These are phyloP conservation scores for Echeveria elegans DNA, from an alignment of 164 flowering plant species.

Conservation along the genomic window DNA sequence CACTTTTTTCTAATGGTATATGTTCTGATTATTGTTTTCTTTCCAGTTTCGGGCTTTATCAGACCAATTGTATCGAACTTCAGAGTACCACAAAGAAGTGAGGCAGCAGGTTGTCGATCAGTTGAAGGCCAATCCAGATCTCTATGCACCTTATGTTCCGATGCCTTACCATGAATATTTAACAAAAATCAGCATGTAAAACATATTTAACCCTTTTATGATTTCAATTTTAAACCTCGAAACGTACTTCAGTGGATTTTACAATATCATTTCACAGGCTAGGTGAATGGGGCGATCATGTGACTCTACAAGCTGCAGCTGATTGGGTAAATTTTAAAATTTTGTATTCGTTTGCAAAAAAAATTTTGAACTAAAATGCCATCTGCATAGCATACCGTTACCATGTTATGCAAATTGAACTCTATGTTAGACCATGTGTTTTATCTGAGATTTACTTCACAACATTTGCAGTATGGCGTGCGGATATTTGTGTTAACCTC, in stretches of 20 bases:
- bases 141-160: not conserved
- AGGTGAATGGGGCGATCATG: slow-evolving; percentile 3
- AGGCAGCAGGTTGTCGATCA: not conserved
- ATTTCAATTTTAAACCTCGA: not conserved
- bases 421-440: no score
- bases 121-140: not conserved
- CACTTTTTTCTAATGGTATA: not conserved
- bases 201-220: not conserved
- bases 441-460: not conserved
- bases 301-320: not conserved
- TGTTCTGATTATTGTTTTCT: slow-evolving; percentile 8
- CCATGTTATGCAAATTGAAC: no score
- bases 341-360: not conserved
- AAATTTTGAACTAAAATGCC: no score
- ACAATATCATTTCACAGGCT: not conserved
- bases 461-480: not conserved
- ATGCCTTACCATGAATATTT: not conserved
- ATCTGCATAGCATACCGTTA: no score
- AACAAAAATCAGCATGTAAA: not conserved
- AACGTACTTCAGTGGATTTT: not conserved
- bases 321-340: not conserved
- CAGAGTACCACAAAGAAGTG: not conserved
- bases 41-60: not conserved
- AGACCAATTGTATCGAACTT: not conserved
- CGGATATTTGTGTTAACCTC: not conserved